Evolutionary conservation across 1,284 basidiomycete genomes (phyloP).

Genomic region (Apiotrichum veenhuisii): DNA sequence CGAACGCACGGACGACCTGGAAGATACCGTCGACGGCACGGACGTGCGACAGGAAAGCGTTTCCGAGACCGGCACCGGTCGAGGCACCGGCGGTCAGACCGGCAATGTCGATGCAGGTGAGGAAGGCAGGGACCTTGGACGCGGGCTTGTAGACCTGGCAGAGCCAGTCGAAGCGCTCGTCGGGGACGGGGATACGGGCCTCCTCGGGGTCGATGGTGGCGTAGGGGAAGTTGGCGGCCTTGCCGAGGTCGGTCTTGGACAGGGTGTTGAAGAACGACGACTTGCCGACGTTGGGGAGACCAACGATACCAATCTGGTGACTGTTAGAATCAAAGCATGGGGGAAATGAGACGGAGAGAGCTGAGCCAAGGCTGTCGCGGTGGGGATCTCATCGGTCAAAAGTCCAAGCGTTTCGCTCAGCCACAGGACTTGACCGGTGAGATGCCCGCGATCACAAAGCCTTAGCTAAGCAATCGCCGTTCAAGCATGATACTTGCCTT

Average conservation of each 20-base stretch:
- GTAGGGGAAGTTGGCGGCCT: conserved; percentile 98
- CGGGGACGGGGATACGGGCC: conserved; percentile 96
- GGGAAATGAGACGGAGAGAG: not conserved
- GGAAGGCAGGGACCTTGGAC: conserved; percentile 83
- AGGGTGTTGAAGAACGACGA: conserved; percentile 93
- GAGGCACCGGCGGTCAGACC: conserved; percentile 95
- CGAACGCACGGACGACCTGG: conserved; percentile 96
- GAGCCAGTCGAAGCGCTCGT: conserved; percentile 92
- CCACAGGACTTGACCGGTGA: not conserved
- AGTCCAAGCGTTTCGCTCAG: not conserved
- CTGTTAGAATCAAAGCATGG: not conserved
- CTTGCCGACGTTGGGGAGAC: conserved; percentile 90
- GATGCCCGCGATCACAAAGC: too few species aligned
- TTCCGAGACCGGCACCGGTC: conserved; percentile 96
- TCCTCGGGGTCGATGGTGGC: conserved; percentile 87
- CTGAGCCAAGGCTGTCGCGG: not conserved
- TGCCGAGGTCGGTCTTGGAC: conserved; percentile 86
- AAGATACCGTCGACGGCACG: conserved; percentile 99
- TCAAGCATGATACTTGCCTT: conserved; percentile 33
- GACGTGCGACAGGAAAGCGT: conserved; percentile 96
- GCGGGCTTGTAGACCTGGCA: conserved; percentile 85
- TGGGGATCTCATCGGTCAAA: not conserved
- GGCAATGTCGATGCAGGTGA: conserved; percentile 98
- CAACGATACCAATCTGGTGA: conserved; percentile 90
- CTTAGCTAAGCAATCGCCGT: not conserved